These are phyloP conservation scores for Centella asiatica DNA, from an alignment of 129 eudicot species.

Conservation along the genomic window DNA sequence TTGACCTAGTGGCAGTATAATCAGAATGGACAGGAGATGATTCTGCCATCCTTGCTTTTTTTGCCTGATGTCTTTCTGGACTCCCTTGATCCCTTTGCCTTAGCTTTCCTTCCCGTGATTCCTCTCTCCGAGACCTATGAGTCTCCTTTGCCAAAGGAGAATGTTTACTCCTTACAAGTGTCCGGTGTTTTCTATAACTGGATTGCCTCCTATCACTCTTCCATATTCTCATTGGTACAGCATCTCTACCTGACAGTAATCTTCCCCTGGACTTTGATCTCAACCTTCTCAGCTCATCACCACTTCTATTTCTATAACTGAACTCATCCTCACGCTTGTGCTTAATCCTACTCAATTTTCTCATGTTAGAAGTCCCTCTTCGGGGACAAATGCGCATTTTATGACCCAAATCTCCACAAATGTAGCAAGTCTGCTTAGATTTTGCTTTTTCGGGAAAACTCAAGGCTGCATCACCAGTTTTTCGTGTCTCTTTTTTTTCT, in stretches of 20 bases:
- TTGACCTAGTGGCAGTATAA: slow-evolving; percentile 25
- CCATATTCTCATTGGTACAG: slow-evolving; percentile 5
- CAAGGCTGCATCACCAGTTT: slow-evolving; percentile 5
- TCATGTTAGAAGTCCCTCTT: slow-evolving; percentile 9
- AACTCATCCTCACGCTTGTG: slow-evolving; percentile 3
- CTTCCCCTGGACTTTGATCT: slow-evolving; percentile 4
- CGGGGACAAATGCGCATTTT: slow-evolving; percentile 29
- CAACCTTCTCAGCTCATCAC: slow-evolving; percentile 16
- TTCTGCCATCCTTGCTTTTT: slow-evolving; percentile 17
- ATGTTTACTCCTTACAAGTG: slow-evolving; percentile 1
- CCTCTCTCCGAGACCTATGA: slow-evolving; percentile 13
- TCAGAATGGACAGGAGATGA: slow-evolving; percentile 24
- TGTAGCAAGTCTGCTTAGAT: slow-evolving; percentile 20
- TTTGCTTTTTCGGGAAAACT: not conserved
- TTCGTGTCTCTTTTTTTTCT: slow-evolving; percentile 10
- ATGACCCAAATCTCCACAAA: slow-evolving; percentile 40
- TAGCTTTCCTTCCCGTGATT: slow-evolving; percentile 14
- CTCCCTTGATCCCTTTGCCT: slow-evolving; percentile 20
- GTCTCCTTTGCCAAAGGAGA: slow-evolving; percentile 11
- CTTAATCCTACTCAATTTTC: slow-evolving; percentile 4
- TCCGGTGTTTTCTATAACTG: slow-evolving; percentile 10
- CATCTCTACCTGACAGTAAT: slow-evolving; percentile 17
- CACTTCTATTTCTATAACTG: slow-evolving; percentile 12
- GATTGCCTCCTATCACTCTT: slow-evolving; percentile 14
- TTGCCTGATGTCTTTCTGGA: slow-evolving; percentile 13